Conservation (phyloP, 2,329 filamentous ascomycete genomes). For the Malbranchea cinnamomea region DNA sequence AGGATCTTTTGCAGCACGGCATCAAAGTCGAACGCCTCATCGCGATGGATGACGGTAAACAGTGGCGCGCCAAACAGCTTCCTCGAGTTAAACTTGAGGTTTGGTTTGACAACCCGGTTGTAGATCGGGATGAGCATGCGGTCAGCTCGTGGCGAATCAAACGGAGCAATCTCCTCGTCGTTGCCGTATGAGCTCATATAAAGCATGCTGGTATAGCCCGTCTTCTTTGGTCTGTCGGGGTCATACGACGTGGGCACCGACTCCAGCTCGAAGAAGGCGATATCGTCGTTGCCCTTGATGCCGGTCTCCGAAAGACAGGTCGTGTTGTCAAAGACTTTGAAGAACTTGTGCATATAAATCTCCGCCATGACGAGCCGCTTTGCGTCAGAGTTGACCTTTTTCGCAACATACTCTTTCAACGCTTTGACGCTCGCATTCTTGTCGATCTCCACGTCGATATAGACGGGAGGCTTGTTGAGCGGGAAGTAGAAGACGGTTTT, state of each 20-base stretch:
- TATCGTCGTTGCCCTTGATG: slow-evolving; percentile 47
- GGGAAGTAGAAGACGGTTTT: slow-evolving; percentile 65
- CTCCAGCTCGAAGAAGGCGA: slow-evolving; percentile 66
- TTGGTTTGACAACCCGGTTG: slow-evolving; percentile 22
- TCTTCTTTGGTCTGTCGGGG: slow-evolving; percentile 35
- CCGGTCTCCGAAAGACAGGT: slow-evolving; percentile 52
- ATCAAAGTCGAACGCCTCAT: slow-evolving; percentile 57
- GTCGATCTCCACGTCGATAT: slow-evolving; percentile 64
- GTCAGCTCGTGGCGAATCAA: slow-evolving; percentile 31
- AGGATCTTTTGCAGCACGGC: slow-evolving; percentile 67
- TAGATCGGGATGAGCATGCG: slow-evolving; percentile 34
- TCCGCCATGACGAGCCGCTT: slow-evolving; percentile 63
- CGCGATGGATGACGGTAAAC: slow-evolving; percentile 59
- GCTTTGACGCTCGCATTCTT: slow-evolving; percentile 45
- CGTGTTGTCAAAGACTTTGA: slow-evolving; percentile 65
- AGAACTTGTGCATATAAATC: slow-evolving; percentile 70
- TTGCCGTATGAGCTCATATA: slow-evolving; percentile 18
- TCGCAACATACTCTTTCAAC: slow-evolving; percentile 37
- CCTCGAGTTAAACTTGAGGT: slow-evolving; percentile 14
- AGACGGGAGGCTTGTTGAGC: slow-evolving; percentile 53
- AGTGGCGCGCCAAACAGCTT: slow-evolving; percentile 28
- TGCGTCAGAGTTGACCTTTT: slow-evolving; percentile 36
- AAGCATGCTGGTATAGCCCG: slow-evolving; percentile 15
- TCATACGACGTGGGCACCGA: slow-evolving; percentile 64
- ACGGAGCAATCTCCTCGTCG: slow-evolving; percentile 25